Base-by-base conservation (phyloP, 176 grass and related monocot species). In the Musa itinerans region DNA sequence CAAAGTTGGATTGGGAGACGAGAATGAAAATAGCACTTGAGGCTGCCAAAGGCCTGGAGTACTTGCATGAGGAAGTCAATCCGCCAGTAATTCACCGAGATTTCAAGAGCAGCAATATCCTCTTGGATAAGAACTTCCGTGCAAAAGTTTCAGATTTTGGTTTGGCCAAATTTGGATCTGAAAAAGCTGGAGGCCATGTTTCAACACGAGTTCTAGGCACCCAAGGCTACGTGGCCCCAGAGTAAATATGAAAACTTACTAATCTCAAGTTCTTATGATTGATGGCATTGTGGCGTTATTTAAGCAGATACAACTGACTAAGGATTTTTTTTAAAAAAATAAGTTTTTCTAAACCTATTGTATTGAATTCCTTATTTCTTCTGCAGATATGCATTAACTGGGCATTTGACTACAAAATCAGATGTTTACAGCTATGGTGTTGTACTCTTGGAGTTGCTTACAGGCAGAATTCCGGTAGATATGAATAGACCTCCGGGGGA, bases 101-200 rank as follows among this genome's bases (percentile, higher is more conserved):
- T 77, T 92, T 99, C 86, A 99, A 99, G 88, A 99, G 88, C 81
- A 95, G 96, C 83, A 99, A 99, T 82, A 99, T 99, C 83, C 85
- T 99, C 25, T 83, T 99, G 81, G 96, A 94, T 79, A 91, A 89
- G 74, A 88, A 92, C 70, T 99, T 88, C 67, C 86, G 83, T 81
- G 96, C 96, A 71, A 94, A 89, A 80, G 88, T 99, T 63, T 99
- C 91, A 58, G 91, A 99, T 79, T 99, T 99, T 58, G 96, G 96
- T 83, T 83, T 99, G 78, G 91, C 96, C 16, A 99, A 99, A 85
- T 83, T 92, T 89, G 91, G 91, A 69, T 92, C 96, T 83, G 86
- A 95, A 84, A 99, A 81, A 78, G 96, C 89, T 58, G 90, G 88
- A 53, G 96, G 90, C 50, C 96, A 99, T 77, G 96, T 99, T 73